Percentiles rank a stretch among this genome's conserved stretches.
phyloP scores from a whole-genome alignment of 306 rosid species.

The Boehmeria nivea region DNA sequence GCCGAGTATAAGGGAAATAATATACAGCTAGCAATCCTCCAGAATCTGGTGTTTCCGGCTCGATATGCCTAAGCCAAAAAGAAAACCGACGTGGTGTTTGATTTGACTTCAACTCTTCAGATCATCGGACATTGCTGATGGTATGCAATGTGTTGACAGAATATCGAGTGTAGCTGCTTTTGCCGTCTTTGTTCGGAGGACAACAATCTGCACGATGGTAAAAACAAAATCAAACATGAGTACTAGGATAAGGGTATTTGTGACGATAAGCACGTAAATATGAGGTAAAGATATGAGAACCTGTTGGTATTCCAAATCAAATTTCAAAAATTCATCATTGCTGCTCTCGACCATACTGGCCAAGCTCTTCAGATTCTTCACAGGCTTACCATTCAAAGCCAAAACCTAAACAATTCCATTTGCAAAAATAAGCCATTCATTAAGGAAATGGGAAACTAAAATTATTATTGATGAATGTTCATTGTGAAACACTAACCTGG shows the following conservation, averaged over 20 bases:
- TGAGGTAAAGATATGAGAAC: conserved; percentile 29
- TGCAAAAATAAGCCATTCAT: neutral
- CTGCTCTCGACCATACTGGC: conserved; percentile 86
- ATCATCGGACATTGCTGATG: conserved; percentile 88
- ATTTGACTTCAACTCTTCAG: conserved; percentile 51
- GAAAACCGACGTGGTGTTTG: neutral
- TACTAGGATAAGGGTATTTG: no score
- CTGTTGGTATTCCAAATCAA: conserved; percentile 86
- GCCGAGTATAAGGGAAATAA: conserved; percentile 22
- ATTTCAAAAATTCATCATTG: conserved; percentile 67
- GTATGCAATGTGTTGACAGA: conserved; percentile 83
- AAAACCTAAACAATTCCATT: conserved; percentile 43
- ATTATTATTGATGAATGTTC: no score
- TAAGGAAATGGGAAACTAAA: neutral
- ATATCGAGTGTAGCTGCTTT: conserved; percentile 78
- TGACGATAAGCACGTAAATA: neutral
- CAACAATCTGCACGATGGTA: conserved; percentile 56
- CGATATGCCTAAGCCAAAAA: neutral
- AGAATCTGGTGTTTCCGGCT: conserved; percentile 24
- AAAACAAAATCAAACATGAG: conserved; percentile 7
- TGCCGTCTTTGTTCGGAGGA: conserved; percentile 66
- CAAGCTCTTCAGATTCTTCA: conserved; percentile 79
- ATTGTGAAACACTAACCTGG: conserved; percentile 46
- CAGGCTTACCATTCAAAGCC: conserved; percentile 83
- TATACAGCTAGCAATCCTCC: conserved; percentile 21